Base-by-base conservation (phyloP, 805 yeast species). In the Nakazawaea ishiwadae region DNA sequence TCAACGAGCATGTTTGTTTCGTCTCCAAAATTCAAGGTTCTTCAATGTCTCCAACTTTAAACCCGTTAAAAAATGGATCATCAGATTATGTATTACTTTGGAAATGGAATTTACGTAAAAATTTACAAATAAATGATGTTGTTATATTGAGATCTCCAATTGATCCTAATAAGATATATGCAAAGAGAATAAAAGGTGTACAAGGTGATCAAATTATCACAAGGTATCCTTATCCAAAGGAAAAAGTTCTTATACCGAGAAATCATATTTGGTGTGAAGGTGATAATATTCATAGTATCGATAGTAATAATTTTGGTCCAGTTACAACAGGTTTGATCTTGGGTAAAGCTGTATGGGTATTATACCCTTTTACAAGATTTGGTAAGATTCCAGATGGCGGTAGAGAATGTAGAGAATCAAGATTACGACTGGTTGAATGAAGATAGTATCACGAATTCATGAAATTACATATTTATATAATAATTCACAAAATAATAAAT, bases 221-320 rank as follows among this genome's bases (percentile, higher is more conserved):
- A 2, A 67, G 82, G 42, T 63, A 70, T 31, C 82, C 81, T 17
- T 87, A 86, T 54, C 88, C 95, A 5, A 72, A 79, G 54, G 65
- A 69, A 2, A 62, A 66, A 33, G 80, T 82, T 4, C 59, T 63
- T 26, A 65, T 91, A 2, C 96, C 96, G 2, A 62, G 84, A 41
- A 82, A 79, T 52, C 97, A 91, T 56, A 51, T 87, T 5, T 91
- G 97, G 97, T 89, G 89, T 0, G 97, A 91, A 58, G 98, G 98
- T 5, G 98, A 91, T 59, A 89, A 87, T 56, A 60, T 76, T 12
- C 91, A 83, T 53, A 82, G 95, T 0, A 66, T 89, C 2, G 98
- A 91, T 62, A 81, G 91, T 39, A 90, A 89, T 58, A 75, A 72
- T 7, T 91, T 85, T 64, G 98, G 98, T 0, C 96, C 97, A 0